Evolutionary conservation across 129 eudicot genomes (phyloP).

Genomic region (Apium graveolens): DNA sequence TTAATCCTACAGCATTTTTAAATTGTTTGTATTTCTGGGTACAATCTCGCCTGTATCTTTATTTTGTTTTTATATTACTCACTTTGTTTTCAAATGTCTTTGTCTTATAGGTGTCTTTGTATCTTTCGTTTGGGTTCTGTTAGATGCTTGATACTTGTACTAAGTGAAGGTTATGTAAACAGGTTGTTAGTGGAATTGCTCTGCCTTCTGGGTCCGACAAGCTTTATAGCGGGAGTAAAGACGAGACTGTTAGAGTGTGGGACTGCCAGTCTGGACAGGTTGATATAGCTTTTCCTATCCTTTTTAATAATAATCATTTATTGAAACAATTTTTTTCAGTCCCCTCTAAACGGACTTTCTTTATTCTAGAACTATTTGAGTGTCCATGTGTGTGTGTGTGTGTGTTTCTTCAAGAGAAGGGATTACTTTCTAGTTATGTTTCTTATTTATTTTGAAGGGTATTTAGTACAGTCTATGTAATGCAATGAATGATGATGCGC

Average conservation of each 20-base stretch:
- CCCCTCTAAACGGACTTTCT: background rate
- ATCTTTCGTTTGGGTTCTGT: background rate
- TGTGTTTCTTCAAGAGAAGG: background rate
- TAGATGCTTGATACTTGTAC: background rate
- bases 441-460: background rate
- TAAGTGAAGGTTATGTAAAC: slow-evolving; percentile 8
- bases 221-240: slow-evolving; percentile 86
- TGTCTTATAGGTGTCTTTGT: background rate
- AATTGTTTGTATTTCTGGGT: background rate
- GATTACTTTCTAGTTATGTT: background rate
- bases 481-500: background rate
- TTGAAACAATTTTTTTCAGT: slow-evolving; percentile 2
- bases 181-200: slow-evolving; percentile 87
- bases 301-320: background rate
- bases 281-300: background rate
- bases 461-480: background rate
- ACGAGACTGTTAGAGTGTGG: slow-evolving; percentile 85
- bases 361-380: background rate
- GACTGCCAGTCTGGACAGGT: slow-evolving; percentile 99
- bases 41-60: background rate
- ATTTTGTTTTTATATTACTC: background rate
- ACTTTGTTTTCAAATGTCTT: background rate
- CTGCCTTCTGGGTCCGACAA: slow-evolving; percentile 82
- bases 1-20: background rate
- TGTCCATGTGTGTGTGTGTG: background rate